Evolutionary conservation across 495 filamentous ascomycete genomes (phyloP).

Genomic region (Penicillium alfredii): DNA sequence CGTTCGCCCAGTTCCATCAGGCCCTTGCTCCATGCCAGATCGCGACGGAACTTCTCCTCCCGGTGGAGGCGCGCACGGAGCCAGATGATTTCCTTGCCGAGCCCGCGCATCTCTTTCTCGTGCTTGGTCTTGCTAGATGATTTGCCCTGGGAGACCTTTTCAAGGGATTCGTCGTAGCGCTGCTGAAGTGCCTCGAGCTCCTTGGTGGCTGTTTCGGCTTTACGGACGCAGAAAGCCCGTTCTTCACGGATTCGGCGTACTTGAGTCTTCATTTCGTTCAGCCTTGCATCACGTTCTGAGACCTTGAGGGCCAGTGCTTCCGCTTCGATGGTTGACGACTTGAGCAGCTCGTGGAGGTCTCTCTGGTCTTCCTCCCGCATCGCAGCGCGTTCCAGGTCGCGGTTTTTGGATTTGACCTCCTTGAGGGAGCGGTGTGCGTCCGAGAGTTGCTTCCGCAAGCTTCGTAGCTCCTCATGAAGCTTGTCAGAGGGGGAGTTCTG

Average conservation of each 20-base stretch:
- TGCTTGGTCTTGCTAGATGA: constrained; percentile 54
- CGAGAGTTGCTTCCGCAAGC: constrained; percentile 56
- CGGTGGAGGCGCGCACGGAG: constrained; percentile 70
- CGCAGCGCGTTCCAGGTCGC: constrained; percentile 41
- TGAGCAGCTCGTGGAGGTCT: constrained; percentile 61
- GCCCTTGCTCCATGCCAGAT: constrained; percentile 75
- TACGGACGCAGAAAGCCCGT: constrained; percentile 43
- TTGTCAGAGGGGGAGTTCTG: constrained; percentile 48
- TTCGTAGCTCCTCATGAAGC: constrained; percentile 56
- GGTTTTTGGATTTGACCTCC: constrained; percentile 49
- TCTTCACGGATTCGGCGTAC: constrained; percentile 55
- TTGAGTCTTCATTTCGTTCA: constrained; percentile 52
- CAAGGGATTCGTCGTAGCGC: constrained; percentile 48
- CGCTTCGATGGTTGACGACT: constrained; percentile 59
- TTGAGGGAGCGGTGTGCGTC: constrained; percentile 54
- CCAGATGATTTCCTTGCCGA: constrained; percentile 87
- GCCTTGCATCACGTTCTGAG: constrained; percentile 43
- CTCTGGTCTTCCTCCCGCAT: constrained; percentile 54
- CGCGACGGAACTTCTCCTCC: constrained; percentile 71
- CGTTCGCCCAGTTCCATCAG: constrained; percentile 69
- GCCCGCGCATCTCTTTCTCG: constrained; percentile 71
- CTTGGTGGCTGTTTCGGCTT: constrained; percentile 41
- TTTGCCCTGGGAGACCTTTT: constrained; percentile 34
- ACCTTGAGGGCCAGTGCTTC: constrained; percentile 58
- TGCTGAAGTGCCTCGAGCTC: constrained; percentile 50